Base-by-base conservation (phyloP, 495 filamentous ascomycete species). In the Aspergillus indologenus region DNA sequence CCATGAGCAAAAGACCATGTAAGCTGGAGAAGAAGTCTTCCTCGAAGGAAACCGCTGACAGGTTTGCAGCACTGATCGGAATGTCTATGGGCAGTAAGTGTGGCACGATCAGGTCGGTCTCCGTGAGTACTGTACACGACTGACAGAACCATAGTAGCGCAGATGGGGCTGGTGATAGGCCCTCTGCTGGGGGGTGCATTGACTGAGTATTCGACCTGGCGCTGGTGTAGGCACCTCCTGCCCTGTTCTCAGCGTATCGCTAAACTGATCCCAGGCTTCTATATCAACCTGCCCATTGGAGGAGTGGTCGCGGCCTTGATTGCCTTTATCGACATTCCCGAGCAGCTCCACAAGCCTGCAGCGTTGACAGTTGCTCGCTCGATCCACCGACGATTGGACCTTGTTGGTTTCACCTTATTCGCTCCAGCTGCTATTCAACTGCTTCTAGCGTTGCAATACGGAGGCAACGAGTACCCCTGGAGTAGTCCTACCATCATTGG, bases 231-330 rank as follows among this genome's bases (percentile, higher is more conserved):
- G 45, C 26, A 31, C 18, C n/a, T 0, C 20, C 15, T 3, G 1
- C 26, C 46, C 19, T 24, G 1, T 20, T 11, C 15, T 1, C 5
- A 7, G 2, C 11, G n/a, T 9, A 1, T 31, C 7, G 17, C 56
- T 22, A 40, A 20, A 3, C 4, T 11, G n/a, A 3, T 18, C 0
- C 15, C 24, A 48, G 50, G 57, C 24, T 90, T 91, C 70, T 90
- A 81, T 69, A 87, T 87, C 57, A 84, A 71, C 48, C 67, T 87
- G 22, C 84, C 85, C 19, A 74, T 87, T 42, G 84, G 84, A 23
- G 83, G 72, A 9, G 49, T 81, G 5, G 76, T 85, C 18, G 52
- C 75, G 1, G 70, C 79, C 42, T 67, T 85, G 44, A 61, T 79
- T 15, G 56, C 79, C 44, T 67, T 82, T 54, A 61, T 81, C 11